Evolutionary conservation across 371 early-diverging fungal genomes (phyloP).

Genomic region (Amoeboradix gromovi): DNA sequence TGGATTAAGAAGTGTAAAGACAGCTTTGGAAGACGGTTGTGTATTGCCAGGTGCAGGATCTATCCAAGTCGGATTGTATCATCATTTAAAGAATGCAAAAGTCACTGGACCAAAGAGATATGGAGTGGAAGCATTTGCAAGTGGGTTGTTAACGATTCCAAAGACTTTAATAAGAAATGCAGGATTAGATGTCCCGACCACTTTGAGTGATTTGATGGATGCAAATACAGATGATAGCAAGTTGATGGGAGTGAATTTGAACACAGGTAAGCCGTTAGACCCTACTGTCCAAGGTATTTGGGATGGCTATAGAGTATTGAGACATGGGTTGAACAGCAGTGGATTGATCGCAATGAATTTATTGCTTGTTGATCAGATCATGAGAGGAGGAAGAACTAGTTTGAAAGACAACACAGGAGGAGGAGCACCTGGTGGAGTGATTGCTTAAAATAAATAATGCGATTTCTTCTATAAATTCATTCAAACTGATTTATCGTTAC

Average conservation of each 20-base stretch:
- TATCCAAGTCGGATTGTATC: constrained; percentile 58
- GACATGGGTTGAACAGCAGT: constrained; percentile 54
- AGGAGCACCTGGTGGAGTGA: no score
- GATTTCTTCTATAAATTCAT: not conserved
- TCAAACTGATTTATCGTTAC: no score
- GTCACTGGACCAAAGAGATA: constrained; percentile 81
- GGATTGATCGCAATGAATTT: constrained; percentile 90
- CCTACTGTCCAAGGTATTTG: constrained; percentile 75
- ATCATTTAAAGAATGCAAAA: constrained; percentile 34
- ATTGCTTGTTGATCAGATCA: constrained; percentile 97
- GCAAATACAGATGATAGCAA: constrained; percentile 73
- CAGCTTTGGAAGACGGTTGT: constrained; percentile 69
- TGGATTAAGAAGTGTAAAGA: constrained; percentile 88
- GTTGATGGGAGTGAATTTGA: constrained; percentile 68
- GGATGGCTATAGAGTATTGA: constrained; percentile 90
- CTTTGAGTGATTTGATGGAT: constrained; percentile 56
- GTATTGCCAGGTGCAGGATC: constrained; percentile 91
- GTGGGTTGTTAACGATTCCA: constrained; percentile 77
- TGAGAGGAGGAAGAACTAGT: constrained; percentile 39
- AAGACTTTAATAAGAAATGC: constrained; percentile 83
- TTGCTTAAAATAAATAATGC: not conserved
- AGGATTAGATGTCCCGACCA: constrained; percentile 87
- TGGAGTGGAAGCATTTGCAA: constrained; percentile 87
- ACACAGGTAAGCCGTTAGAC: constrained; percentile 77
- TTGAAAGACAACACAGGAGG: constrained; percentile 1